These are phyloP conservation scores for Hansenula anomala DNA, from an alignment of 1,139 yeast species.

Conservation along the genomic window DNA sequence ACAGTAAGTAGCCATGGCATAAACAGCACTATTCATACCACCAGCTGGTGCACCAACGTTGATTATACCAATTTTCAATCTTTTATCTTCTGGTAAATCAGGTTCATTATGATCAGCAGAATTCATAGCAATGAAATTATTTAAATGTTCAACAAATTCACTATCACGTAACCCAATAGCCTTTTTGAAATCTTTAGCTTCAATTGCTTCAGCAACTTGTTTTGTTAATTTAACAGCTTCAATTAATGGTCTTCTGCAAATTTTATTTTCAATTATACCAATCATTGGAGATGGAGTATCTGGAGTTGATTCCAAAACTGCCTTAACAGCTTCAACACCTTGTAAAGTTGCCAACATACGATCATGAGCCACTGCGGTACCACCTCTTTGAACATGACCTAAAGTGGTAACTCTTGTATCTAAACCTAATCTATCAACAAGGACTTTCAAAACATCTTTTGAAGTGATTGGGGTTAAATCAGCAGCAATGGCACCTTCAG, in stretches of 20 bases:
- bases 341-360: slow-evolving; percentile 88
- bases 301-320: slow-evolving; percentile 83
- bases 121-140: slow-evolving; percentile 65
- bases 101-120: slow-evolving; percentile 63
- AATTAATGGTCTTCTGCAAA: slow-evolving; percentile 75
- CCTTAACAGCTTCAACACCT: slow-evolving; percentile 96
- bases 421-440: slow-evolving; percentile 71
- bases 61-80: slow-evolving; percentile 66
- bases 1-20: slow-evolving; percentile 89
- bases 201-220: slow-evolving; percentile 83
- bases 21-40: slow-evolving; percentile 89
- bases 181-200: slow-evolving; percentile 68
- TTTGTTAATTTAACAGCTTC: slow-evolving; percentile 88
- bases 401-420: slow-evolving; percentile 93
- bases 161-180: slow-evolving; percentile 88
- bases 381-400: slow-evolving; percentile 99
- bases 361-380: slow-evolving; percentile 93
- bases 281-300: slow-evolving; percentile 95
- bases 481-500: slow-evolving; percentile 93
- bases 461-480: slow-evolving; percentile 79
- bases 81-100: slow-evolving; percentile 43
- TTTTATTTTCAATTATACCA: slow-evolving; percentile 82
- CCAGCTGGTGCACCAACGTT: slow-evolving; percentile 98
- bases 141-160: slow-evolving; percentile 75
- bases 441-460: slow-evolving; percentile 70